Conservation (phyloP, 2,329 filamentous ascomycete genomes). For the Fonsecaea multimorphosa region DNA sequence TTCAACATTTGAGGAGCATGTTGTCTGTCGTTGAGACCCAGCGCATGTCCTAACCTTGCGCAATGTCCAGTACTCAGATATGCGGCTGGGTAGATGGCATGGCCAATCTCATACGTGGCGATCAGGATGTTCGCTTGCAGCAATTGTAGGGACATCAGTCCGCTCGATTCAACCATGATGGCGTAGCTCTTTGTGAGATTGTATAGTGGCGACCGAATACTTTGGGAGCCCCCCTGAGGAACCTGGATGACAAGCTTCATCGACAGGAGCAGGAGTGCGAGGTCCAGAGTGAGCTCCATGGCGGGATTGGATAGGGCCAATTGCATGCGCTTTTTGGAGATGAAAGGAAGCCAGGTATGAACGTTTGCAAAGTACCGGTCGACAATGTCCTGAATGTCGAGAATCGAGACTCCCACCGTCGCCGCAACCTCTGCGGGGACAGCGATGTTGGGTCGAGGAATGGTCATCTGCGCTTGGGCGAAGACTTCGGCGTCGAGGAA, state of each 20-base stretch:
- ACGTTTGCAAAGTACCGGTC: conserved; percentile 39
- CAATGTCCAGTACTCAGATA: conserved; percentile 42
- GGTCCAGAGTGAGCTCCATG: conserved; percentile 38
- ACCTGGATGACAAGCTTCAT: conserved; percentile 42
- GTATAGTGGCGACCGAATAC: conserved; percentile 39
- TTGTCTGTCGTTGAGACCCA: conserved; percentile 38
- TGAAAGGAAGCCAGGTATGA: conserved; percentile 41
- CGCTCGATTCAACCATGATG: conserved; percentile 39
- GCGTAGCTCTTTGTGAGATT: conserved; percentile 41
- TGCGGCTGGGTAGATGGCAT: conserved; percentile 48
- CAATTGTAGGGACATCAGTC: conserved; percentile 40
- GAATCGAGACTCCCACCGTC: conserved; percentile 35
- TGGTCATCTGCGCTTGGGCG: conserved; percentile 23
- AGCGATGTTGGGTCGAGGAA: conserved; percentile 26
- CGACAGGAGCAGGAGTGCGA: conserved; percentile 41
- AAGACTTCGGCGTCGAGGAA: conserved; percentile 39
- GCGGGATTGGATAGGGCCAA: conserved; percentile 35
- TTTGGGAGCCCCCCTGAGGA: conserved; percentile 24
- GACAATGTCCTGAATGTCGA: conserved; percentile 36
- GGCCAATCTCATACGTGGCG: conserved; percentile 44
- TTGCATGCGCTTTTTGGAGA: conserved; percentile 38
- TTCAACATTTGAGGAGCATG: conserved; percentile 35
- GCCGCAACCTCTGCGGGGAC: conserved; percentile 33
- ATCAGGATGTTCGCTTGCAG: conserved; percentile 45
- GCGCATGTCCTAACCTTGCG: conserved; percentile 36